These are phyloP conservation scores for Collariella sp. DNA, from an alignment of 495 filamentous ascomycete genomes.

Conservation along the genomic window DNA sequence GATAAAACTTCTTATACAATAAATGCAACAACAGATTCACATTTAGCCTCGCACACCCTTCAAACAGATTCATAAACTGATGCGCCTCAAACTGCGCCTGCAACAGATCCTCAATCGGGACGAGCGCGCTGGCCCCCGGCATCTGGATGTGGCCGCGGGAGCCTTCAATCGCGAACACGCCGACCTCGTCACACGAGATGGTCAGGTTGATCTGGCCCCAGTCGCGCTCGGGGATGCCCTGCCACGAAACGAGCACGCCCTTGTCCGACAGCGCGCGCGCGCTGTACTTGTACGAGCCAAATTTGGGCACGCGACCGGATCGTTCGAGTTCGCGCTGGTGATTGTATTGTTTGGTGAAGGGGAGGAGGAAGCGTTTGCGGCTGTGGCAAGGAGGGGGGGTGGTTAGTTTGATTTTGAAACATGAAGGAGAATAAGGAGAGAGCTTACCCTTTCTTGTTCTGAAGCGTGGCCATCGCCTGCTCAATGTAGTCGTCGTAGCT, in stretches of 20 bases:
- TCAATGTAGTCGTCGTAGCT: conserved; percentile 99
- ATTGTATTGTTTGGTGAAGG: conserved; percentile 98
- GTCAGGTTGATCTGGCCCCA: conserved; percentile 90
- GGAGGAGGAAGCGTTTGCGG: conserved; percentile 88
- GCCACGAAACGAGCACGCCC: conserved; percentile 83
- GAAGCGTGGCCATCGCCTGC: conserved; percentile 96
- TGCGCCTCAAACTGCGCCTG: conserved; percentile 95
- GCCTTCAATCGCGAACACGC: conserved; percentile 87
- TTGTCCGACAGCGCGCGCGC: conserved; percentile 84
- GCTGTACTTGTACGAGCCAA: conserved; percentile 94
- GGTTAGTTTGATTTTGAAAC: neutral
- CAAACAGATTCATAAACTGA: conserved; percentile 91
- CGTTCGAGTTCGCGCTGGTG: conserved; percentile 92
- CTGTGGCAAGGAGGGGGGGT: conserved; percentile 25
- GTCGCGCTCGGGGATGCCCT: conserved; percentile 74
- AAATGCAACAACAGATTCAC: conserved; percentile 93
- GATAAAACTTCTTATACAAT: conserved; percentile 96
- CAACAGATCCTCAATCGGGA: conserved; percentile 87
- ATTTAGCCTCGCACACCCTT: conserved; percentile 77
- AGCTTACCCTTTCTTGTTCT: conserved; percentile 80
- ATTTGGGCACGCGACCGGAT: conserved; percentile 85
- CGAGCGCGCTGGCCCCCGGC: conserved; percentile 80
- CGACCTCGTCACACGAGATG: conserved; percentile 88
- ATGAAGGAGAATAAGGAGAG: neutral
- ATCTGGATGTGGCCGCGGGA: conserved; percentile 91